Conservation (phyloP, 1,284 basidiomycete genomes). For the Sanghuangporus weigelae region DNA sequence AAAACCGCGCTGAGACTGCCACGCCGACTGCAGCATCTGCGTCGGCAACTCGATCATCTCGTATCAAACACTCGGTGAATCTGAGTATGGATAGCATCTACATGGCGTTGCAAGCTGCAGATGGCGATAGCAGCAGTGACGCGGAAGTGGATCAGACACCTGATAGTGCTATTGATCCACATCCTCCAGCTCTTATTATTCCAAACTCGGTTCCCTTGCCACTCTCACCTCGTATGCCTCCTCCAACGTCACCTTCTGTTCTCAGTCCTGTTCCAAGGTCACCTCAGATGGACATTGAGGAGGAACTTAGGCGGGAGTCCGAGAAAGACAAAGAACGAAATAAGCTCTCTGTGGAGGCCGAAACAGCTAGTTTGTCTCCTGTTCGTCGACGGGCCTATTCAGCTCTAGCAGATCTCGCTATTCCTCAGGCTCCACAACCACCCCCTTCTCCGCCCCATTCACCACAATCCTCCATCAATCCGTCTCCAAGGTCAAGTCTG, state of each 20-base stretch:
- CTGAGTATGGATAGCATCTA: constrained; percentile 17
- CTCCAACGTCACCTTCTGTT: neutral
- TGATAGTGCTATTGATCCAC: neutral
- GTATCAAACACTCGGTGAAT: constrained; percentile 11
- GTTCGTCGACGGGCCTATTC: constrained; percentile 9
- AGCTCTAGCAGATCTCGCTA: constrained; percentile 10
- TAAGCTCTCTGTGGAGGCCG: neutral
- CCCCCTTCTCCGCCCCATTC: neutral
- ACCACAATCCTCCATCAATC: neutral
- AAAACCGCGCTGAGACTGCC: neutral
- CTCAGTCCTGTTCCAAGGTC: neutral
- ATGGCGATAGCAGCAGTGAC: neutral
- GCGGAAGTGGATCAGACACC: neutral
- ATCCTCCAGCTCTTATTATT: neutral
- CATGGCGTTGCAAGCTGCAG: constrained; percentile 12
- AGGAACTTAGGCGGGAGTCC: neutral
- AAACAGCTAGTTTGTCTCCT: constrained; percentile 1
- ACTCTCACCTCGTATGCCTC: neutral
- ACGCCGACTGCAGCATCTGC: neutral
- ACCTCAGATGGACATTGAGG: neutral
- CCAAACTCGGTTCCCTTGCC: neutral
- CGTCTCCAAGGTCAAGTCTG: neutral
- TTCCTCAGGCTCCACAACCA: neutral
- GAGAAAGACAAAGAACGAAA: neutral
- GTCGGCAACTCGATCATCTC: neutral